Evolutionary conservation across 768 basidiomycete species (phyloP).

Genomic region (Boletellus emodensis): DNA sequence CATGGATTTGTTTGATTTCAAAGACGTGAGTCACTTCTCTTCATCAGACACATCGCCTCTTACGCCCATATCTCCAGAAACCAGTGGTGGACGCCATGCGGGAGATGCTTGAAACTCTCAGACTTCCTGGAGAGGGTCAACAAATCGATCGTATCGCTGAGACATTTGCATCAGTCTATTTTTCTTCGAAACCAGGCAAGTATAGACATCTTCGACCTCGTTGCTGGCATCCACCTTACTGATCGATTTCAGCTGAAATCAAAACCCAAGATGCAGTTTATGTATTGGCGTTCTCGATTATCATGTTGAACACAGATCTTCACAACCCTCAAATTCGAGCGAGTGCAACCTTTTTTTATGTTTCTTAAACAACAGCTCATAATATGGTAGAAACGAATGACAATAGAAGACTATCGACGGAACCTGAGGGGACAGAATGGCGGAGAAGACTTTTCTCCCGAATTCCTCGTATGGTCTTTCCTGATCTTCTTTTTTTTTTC

Average conservation of each 20-base stretch:
- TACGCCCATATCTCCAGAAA: slow-evolving; percentile 53
- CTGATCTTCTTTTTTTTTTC: background rate
- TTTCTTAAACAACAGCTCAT: slow-evolving; percentile 2
- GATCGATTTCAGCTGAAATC: slow-evolving; percentile 62
- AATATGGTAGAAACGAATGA: slow-evolving; percentile 81
- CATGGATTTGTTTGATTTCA: slow-evolving; percentile 85
- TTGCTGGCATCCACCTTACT: background rate
- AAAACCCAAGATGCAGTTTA: slow-evolving; percentile 91
- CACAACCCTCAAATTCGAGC: slow-evolving; percentile 93
- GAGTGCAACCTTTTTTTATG: slow-evolving; percentile 26
- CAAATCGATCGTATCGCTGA: slow-evolving; percentile 94
- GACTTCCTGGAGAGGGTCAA: slow-evolving; percentile 92
- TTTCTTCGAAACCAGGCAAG: slow-evolving; percentile 75
- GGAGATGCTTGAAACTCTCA: slow-evolving; percentile 88
- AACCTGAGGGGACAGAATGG: slow-evolving; percentile 94
- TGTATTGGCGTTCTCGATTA: slow-evolving; percentile 91
- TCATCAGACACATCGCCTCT: background rate
- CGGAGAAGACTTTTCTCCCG: slow-evolving; percentile 73
- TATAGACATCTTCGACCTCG: background rate
- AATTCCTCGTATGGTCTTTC: slow-evolving; percentile 65
- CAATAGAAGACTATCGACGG: slow-evolving; percentile 87
- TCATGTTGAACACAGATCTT: slow-evolving; percentile 96
- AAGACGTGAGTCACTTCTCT: slow-evolving; percentile 53
- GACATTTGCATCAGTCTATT: slow-evolving; percentile 89
- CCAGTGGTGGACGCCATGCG: slow-evolving; percentile 94